Percentiles rank a stretch among this genome's conserved stretches.
These are phyloP conservation scores for Digitaria exilis DNA, from an alignment of 202 grass and related monocot species.

Conservation along the genomic window DNA sequence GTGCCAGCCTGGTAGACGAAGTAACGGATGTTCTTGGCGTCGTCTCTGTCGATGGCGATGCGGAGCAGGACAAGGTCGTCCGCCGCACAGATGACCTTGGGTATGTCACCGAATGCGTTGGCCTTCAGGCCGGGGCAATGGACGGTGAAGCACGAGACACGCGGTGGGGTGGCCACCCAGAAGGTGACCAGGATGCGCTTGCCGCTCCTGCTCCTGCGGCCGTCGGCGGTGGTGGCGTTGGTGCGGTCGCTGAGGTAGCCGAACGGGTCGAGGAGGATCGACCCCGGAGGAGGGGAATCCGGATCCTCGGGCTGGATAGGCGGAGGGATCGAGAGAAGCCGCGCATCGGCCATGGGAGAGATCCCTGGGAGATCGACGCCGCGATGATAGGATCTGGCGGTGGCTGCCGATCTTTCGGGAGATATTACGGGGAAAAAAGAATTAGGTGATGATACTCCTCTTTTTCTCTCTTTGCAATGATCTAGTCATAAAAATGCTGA, in stretches of 20 bases:
- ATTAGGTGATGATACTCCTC: too few relatives aligned
- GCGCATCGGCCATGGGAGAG: too few relatives aligned
- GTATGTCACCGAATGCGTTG: neutral
- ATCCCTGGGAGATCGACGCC: too few relatives aligned
- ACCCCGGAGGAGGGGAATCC: neutral
- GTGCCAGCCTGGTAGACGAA: constrained; percentile 7
- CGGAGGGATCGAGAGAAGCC: neutral
- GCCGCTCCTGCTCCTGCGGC: neutral
- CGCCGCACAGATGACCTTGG: neutral
- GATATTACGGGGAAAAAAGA: too few relatives aligned
- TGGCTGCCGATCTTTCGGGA: too few relatives aligned
- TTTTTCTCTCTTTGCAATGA: too few relatives aligned
- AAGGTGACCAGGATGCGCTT: neutral
- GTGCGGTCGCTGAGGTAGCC: constrained; percentile 11
- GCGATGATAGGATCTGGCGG: too few relatives aligned
- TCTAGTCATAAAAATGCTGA: too few relatives aligned
- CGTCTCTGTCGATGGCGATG: neutral
- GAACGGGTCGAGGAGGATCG: neutral
- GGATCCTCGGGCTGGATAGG: neutral
- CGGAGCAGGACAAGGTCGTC: constrained; percentile 18
- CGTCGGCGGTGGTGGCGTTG: neutral
- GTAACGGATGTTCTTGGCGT: neutral
- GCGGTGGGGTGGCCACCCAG: neutral
- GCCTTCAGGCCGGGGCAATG: neutral
- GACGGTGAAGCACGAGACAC: constrained; percentile 8